Evolutionary conservation across 1,284 basidiomycete genomes (phyloP), one percentile per base, ranked within the genome.

Genomic region (Malassezia pachydermatis): DNA sequence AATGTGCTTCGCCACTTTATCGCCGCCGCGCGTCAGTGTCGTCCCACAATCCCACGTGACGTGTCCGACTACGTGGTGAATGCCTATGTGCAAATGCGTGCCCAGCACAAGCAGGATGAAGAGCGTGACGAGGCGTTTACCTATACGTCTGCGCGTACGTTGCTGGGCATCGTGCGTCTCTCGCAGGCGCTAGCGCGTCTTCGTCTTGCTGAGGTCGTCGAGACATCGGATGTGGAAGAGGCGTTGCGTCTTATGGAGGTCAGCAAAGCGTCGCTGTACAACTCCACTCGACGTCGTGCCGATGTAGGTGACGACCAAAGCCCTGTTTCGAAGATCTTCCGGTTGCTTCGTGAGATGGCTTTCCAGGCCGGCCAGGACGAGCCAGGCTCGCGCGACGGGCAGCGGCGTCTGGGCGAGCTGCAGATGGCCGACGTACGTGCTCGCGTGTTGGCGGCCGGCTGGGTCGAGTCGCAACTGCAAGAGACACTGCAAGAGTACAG

Each of bases 181-280:
- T 81, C 89, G 0, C 94, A 98, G 73, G 90, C 92, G 0, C 81
- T 95, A 20, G 90, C 94, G 0, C 82, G 94, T 7, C 77, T 99
- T 29, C 81, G 92, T 19, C 86, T 84, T 74, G 81, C 85, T 40
- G 80, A 83, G 60, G 74, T 75, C 7, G 94, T 98, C 23, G 81
- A 82, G 41, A 80, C 83, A 51, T 78, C 80, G 43, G 94, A 99
- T 69, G 90, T 99, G 4, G 89, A 98, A 70, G 94, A 98, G 75
- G 94, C 94, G 1, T 76, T 99, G 50, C 82, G 94, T 28, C 76
- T 99, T 56, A 95, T 98, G 86, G 88, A 92, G 58, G 88, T 87
- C 56, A 88, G 84, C 75, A 98, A 98, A 74, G 84, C 86, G 61
- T 86, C 81, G 62, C 76, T 98, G 60, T 57, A 65, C 38, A 47